Evolutionary conservation across 305 asterid species (phyloP).

Genomic region (Plantago coronopus): DNA sequence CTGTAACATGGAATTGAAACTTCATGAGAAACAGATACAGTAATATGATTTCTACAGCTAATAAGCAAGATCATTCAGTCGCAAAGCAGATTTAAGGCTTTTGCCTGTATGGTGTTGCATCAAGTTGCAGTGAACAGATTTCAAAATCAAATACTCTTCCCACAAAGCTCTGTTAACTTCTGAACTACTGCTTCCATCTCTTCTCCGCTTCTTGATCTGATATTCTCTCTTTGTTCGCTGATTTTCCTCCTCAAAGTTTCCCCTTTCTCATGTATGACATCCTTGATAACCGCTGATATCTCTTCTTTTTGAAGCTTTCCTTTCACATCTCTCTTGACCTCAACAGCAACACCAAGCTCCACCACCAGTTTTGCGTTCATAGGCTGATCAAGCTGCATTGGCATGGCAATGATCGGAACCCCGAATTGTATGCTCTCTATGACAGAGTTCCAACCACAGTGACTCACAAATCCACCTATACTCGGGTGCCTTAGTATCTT

Average conservation of each 20-base stretch:
- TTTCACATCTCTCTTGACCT: conserved; percentile 31
- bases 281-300: conserved; percentile 28
- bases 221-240: conserved; percentile 23
- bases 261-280: conserved; percentile 31
- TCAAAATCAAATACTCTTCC: not conserved
- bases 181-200: conserved; percentile 31
- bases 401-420: conserved; percentile 47
- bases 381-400: conserved; percentile 57
- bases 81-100: too few relatives aligned
- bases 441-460: conserved; percentile 45
- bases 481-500: conserved; percentile 33
- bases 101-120: too few relatives aligned
- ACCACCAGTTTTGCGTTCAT: conserved; percentile 34
- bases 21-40: too few relatives aligned
- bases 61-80: too few relatives aligned
- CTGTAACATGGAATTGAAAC: too few relatives aligned
- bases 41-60: too few relatives aligned
- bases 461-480: conserved; percentile 44
- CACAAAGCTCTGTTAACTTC: conserved; percentile 23
- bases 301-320: conserved; percentile 26
- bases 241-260: conserved; percentile 23
- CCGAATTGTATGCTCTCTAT: conserved; percentile 34
- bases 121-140: not conserved
- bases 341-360: conserved; percentile 39
- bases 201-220: conserved; percentile 27